These are phyloP conservation scores for Dothistroma pini DNA, from an alignment of 2,329 filamentous ascomycete genomes.

Conservation along the genomic window DNA sequence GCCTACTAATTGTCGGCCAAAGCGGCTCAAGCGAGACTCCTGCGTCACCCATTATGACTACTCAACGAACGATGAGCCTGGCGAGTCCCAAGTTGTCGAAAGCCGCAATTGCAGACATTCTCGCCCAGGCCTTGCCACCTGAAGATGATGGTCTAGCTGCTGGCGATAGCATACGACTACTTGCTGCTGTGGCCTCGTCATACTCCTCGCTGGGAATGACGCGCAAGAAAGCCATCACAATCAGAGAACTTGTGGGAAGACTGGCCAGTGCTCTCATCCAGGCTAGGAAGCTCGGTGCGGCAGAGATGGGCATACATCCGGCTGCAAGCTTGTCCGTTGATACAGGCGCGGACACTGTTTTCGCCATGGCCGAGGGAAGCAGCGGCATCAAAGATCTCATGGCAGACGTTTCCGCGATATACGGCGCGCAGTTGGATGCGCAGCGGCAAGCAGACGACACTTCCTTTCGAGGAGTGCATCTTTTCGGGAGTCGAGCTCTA, in stretches of 20 bases:
- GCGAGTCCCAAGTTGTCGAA: slow-evolving; percentile 13
- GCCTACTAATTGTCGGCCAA: slow-evolving; percentile 8
- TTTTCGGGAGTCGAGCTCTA: slow-evolving; percentile 71
- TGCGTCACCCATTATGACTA: background rate
- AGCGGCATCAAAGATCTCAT: slow-evolving; percentile 28
- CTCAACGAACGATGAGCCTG: background rate
- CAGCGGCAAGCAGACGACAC: slow-evolving; percentile 4
- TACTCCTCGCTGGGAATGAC: slow-evolving; percentile 74
- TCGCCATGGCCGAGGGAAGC: slow-evolving; percentile 21
- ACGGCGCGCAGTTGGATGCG: slow-evolving; percentile 25
- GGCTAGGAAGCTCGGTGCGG: slow-evolving; percentile 85
- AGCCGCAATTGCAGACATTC: slow-evolving; percentile 21
- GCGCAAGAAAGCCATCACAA: slow-evolving; percentile 85
- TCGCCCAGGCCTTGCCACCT: slow-evolving; percentile 25
- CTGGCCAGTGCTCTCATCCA: slow-evolving; percentile 83
- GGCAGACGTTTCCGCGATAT: slow-evolving; percentile 24
- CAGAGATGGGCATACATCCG: slow-evolving; percentile 94
- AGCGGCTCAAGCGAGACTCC: background rate
- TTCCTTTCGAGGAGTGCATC: slow-evolving; percentile 13
- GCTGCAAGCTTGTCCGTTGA: slow-evolving; percentile 79
- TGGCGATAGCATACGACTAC: slow-evolving; percentile 58
- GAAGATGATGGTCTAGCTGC: slow-evolving; percentile 34
- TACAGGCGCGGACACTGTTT: slow-evolving; percentile 40
- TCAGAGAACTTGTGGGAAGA: slow-evolving; percentile 78
- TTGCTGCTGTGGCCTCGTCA: slow-evolving; percentile 85